Evolutionary conservation across 768 basidiomycete genomes (phyloP).

Genomic region (Mycena rebaudengoi): DNA sequence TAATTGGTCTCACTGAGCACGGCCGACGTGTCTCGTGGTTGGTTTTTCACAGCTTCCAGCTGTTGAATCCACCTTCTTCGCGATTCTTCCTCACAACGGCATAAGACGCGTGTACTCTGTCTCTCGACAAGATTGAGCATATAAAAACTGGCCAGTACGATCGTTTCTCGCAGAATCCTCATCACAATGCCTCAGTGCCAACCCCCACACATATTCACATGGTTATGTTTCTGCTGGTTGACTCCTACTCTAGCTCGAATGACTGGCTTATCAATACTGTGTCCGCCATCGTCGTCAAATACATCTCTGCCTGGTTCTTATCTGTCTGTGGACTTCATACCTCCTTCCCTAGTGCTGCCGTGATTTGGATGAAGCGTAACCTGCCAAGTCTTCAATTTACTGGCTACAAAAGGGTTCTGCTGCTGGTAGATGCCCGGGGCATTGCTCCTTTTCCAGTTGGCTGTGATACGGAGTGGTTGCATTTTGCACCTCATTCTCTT

Average conservation of each 20-base stretch:
- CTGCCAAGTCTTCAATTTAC: slow-evolving; percentile 1
- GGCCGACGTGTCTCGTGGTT: slow-evolving; percentile 2
- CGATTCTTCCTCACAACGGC: not conserved
- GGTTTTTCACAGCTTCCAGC: not conserved
- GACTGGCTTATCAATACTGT: not conserved
- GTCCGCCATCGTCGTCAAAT: not conserved
- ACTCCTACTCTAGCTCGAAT: not conserved
- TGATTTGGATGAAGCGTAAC: not conserved
- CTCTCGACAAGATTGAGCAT: slow-evolving; percentile 4
- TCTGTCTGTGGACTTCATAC: not conserved
- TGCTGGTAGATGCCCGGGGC: not conserved
- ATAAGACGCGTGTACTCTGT: not conserved
- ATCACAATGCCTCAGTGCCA: not conserved
- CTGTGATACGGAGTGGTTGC: not conserved
- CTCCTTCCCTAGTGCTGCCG: not conserved
- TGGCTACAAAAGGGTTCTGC: not conserved
- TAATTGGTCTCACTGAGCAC: slow-evolving; percentile 3
- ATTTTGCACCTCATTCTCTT: too few relatives aligned
- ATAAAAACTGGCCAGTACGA: not conserved
- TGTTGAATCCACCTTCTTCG: not conserved
- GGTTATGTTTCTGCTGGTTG: slow-evolving; percentile 4
- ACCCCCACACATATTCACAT: slow-evolving; percentile 2
- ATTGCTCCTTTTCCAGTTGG: not conserved
- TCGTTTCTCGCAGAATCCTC: not conserved
- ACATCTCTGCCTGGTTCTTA: slow-evolving; percentile 1